These are phyloP conservation scores for Colletotrichum navitas DNA, from an alignment of 2,329 filamentous ascomycete genomes.

Conservation along the genomic window DNA sequence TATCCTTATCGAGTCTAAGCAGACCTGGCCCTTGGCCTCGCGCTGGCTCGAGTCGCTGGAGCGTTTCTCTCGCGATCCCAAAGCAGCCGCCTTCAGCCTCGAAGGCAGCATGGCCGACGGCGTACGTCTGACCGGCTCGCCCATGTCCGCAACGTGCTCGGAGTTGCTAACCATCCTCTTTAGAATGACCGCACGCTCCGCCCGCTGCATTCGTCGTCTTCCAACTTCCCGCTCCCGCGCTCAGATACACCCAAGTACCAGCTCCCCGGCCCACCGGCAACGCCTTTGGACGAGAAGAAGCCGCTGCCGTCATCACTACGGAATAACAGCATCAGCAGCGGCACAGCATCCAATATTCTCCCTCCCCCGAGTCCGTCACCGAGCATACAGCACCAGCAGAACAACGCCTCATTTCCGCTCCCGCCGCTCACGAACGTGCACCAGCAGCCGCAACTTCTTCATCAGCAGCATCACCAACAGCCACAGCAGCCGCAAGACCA, in stretches of 20 bases:
- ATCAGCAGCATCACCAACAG: constrained; percentile 23
- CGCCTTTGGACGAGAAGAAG: constrained; percentile 32
- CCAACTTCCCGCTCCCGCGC: constrained; percentile 42
- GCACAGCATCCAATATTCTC: constrained; percentile 40
- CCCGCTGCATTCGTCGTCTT: constrained; percentile 40
- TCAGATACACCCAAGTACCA: constrained; percentile 39
- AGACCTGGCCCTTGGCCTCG: constrained; percentile 66
- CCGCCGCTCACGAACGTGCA: constrained; percentile 25
- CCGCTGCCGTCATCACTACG: constrained; percentile 15
- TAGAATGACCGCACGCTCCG: constrained; percentile 50
- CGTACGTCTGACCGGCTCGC: constrained; percentile 31
- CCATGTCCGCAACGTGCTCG: background rate
- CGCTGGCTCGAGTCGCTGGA: constrained; percentile 65
- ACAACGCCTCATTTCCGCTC: constrained; percentile 28
- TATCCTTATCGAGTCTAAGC: constrained; percentile 62
- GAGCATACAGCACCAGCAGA: constrained; percentile 33
- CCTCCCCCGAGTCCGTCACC: constrained; percentile 42
- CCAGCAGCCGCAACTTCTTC: background rate
- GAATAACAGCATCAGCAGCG: constrained; percentile 34
- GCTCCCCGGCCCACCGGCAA: constrained; percentile 31
- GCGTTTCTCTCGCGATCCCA: constrained; percentile 60
- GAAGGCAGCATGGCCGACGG: constrained; percentile 66
- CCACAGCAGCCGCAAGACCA: constrained; percentile 3
- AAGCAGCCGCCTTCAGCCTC: constrained; percentile 53
- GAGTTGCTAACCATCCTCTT: constrained; percentile 7